phyloP scores from a whole-genome alignment of 441 rosid species.

The Capsella rubella region DNA sequence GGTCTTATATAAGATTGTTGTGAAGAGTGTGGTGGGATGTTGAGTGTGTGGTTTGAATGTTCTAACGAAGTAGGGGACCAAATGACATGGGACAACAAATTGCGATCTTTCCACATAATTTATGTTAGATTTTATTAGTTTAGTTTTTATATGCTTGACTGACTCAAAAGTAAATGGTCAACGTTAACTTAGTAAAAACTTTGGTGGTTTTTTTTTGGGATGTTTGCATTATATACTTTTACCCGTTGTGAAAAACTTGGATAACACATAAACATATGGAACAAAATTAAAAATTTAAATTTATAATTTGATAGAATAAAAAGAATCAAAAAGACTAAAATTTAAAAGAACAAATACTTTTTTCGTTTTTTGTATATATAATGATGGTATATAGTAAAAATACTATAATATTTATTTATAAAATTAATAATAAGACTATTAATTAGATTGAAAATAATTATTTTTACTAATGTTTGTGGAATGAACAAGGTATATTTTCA shows the following conservation, averaged over 20 bases:
- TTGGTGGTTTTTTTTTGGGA: no score
- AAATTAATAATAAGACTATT: not conserved
- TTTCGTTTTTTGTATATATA: not conserved
- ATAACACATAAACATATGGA: not conserved
- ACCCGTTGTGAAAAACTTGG: no score
- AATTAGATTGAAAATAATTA: not conserved
- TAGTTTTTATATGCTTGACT: not conserved
- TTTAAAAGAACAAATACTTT: not conserved
- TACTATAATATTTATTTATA: not conserved
- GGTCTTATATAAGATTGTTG: conserved; percentile 21
- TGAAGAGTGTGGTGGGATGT: conserved; percentile 6
- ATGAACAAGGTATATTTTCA: not conserved
- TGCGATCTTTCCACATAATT: not conserved
- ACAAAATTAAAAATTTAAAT: no score
- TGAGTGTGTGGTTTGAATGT: conserved; percentile 8
- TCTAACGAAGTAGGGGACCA: conserved; percentile 21
- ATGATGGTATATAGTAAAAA: not conserved
- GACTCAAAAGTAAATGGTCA: not conserved
- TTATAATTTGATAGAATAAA: not conserved
- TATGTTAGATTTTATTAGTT: not conserved
- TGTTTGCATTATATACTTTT: no score
- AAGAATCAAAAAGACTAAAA: not conserved
- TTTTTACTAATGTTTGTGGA: not conserved
- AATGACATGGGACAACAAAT: conserved; percentile 7
- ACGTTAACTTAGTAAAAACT: not conserved